Conservation (phyloP, 164 flowering plant genomes). For the Cinnamomum micranthum region DNA sequence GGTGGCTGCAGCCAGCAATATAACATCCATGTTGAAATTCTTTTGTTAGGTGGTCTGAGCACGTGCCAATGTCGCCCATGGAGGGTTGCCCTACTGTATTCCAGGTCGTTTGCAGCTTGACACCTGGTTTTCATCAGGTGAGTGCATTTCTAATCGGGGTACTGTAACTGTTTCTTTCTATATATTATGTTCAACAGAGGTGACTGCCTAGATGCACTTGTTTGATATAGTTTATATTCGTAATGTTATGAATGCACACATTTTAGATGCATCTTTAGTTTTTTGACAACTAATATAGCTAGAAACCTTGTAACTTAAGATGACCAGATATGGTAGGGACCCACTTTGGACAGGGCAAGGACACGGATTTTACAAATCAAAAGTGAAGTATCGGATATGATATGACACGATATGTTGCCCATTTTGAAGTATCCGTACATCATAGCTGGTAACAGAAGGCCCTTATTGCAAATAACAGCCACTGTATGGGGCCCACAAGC, state of each 20-base stretch:
- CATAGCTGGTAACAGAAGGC: too few species aligned
- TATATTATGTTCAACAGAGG: not conserved
- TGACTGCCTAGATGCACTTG: not conserved
- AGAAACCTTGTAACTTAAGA: too few species aligned
- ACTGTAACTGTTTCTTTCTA: not conserved
- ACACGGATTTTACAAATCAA: too few species aligned
- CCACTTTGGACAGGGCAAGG: too few species aligned
- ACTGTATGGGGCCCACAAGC: too few species aligned
- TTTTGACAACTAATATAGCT: not conserved
- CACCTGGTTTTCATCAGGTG: conserved; percentile 39
- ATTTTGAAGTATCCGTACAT: too few species aligned
- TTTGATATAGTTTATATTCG: too few species aligned
- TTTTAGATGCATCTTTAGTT: not conserved
- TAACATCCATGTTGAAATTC: too few species aligned
- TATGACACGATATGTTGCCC: too few species aligned
- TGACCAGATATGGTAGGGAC: too few species aligned
- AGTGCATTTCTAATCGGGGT: not conserved
- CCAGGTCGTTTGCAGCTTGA: conserved; percentile 26
- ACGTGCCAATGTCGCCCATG: conserved; percentile 24
- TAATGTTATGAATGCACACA: not conserved
- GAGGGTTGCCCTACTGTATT: conserved; percentile 35
- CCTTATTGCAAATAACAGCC: too few species aligned
- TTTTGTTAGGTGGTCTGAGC: conserved; percentile 32
- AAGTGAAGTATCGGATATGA: too few species aligned
- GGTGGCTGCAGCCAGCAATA: not conserved